These are phyloP conservation scores for Scheffersomyces stambukii DNA, from an alignment of 1,139 yeast genomes.

Conservation along the genomic window DNA sequence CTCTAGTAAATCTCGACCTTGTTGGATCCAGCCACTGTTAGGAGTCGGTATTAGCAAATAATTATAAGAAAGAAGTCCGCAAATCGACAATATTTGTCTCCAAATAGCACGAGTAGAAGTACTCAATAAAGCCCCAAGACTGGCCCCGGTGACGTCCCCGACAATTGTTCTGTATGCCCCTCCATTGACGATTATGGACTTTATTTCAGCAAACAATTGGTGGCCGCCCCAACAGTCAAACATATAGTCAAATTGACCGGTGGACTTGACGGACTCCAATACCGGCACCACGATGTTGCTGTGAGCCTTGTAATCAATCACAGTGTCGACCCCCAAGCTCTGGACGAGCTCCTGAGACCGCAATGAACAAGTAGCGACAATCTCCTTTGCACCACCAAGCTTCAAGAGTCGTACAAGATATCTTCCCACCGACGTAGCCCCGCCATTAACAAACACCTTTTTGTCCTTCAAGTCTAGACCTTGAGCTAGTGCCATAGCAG, in stretches of 20 bases:
- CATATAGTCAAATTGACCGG: constrained; percentile 26
- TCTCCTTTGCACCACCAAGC: constrained; percentile 38
- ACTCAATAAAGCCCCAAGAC: constrained; percentile 3
- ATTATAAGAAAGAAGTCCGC: constrained; percentile 13
- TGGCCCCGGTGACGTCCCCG: constrained; percentile 25
- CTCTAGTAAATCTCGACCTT: constrained; percentile 27
- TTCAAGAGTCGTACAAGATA: constrained; percentile 56
- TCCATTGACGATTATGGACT: constrained; percentile 28
- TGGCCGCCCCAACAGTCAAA: constrained; percentile 28
- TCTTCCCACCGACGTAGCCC: constrained; percentile 69
- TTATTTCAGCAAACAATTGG: constrained; percentile 18
- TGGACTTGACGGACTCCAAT: constrained; percentile 19
- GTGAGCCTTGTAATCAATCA: constrained; percentile 46
- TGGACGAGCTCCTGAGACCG: constrained; percentile 35
- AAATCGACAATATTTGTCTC: constrained; percentile 2
- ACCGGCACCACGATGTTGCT: constrained; percentile 18
- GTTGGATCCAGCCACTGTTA: constrained; percentile 10
- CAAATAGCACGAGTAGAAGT: not conserved
- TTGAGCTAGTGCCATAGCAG: constrained; percentile 48
- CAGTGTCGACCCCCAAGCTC: constrained; percentile 48
- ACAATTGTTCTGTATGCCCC: constrained; percentile 47
- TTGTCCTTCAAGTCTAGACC: constrained; percentile 8
- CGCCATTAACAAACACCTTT: constrained; percentile 62
- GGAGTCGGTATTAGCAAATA: constrained; percentile 8
- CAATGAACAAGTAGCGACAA: constrained; percentile 39